Evolutionary conservation across 2,329 filamentous ascomycete genomes (phyloP).

Genomic region (Calonectria pseudoturangicola): DNA sequence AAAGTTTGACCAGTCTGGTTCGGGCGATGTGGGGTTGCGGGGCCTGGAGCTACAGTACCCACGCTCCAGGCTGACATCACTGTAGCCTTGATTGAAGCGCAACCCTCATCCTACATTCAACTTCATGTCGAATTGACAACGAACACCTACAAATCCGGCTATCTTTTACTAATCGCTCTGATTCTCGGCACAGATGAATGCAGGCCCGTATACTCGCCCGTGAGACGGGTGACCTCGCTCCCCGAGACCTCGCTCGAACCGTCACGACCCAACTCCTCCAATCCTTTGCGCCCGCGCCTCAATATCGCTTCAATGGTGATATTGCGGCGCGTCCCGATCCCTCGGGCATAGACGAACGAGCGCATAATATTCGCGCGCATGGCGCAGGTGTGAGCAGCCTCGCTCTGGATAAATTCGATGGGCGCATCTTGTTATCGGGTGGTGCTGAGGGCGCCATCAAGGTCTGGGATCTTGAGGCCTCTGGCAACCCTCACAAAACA

Average conservation of each 20-base stretch:
- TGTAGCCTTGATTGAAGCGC: conserved; percentile 22
- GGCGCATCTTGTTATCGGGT: conserved; percentile 85
- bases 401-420: conserved; percentile 88
- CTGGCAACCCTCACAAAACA: conserved; percentile 64
- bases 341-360: conserved; percentile 53
- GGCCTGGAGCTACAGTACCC: conserved; percentile 29
- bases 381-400: conserved; percentile 86
- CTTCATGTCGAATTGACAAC: conserved; percentile 25
- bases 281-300: conserved; percentile 80
- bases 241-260: conserved; percentile 78
- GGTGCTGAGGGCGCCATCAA: conserved; percentile 90
- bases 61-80: conserved; percentile 50
- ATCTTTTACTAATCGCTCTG: neutral
- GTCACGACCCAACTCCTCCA: conserved; percentile 80
- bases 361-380: conserved; percentile 77
- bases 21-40: conserved; percentile 47
- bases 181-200: conserved; percentile 67
- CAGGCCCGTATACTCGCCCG: conserved; percentile 87
- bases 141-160: neutral
- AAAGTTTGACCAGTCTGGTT: conserved; percentile 43
- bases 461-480: conserved; percentile 88
- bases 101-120: neutral
- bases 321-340: conserved; percentile 40
- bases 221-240: conserved; percentile 80
- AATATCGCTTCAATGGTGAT: conserved; percentile 81